These are phyloP conservation scores for Cystobasidium tubakii DNA, from an alignment of 768 basidiomycete genomes.

Conservation along the genomic window DNA sequence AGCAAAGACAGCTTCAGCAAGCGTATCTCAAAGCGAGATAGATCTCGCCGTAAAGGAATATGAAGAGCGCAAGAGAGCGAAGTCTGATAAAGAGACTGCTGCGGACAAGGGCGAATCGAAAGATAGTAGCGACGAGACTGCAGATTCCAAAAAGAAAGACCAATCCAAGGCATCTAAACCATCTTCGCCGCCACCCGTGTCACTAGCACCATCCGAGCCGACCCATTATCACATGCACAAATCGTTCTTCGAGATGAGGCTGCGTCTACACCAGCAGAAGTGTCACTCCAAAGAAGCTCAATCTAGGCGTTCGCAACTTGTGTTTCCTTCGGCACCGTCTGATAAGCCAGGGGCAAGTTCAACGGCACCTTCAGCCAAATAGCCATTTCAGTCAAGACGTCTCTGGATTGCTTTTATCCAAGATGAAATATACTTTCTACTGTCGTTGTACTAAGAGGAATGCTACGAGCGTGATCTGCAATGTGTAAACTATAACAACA, in stretches of 20 bases:
- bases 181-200: neutral
- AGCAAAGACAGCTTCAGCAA: neutral
- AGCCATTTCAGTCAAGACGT: neutral
- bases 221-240: slow-evolving; percentile 23
- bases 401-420: neutral
- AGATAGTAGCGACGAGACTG: neutral
- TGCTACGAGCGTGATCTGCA: neutral
- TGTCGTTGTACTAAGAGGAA: neutral
- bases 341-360: neutral
- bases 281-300: slow-evolving; percentile 7
- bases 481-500: neutral
- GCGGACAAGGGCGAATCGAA: slow-evolving; percentile 27
- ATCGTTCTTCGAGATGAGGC: slow-evolving; percentile 18
- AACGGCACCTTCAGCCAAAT: neutral
- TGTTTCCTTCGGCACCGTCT: slow-evolving; percentile 12
- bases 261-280: slow-evolving; percentile 26
- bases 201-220: neutral
- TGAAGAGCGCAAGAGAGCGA: slow-evolving; percentile 36
- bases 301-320: neutral
- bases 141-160: neutral
- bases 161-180: neutral
- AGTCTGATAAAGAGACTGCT: slow-evolving; percentile 35
- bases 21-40: slow-evolving; percentile 30
- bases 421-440: neutral
- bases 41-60: slow-evolving; percentile 34